Evolutionary conservation across 768 basidiomycete species (phyloP).

Genomic region (Trametopsis cervina): DNA sequence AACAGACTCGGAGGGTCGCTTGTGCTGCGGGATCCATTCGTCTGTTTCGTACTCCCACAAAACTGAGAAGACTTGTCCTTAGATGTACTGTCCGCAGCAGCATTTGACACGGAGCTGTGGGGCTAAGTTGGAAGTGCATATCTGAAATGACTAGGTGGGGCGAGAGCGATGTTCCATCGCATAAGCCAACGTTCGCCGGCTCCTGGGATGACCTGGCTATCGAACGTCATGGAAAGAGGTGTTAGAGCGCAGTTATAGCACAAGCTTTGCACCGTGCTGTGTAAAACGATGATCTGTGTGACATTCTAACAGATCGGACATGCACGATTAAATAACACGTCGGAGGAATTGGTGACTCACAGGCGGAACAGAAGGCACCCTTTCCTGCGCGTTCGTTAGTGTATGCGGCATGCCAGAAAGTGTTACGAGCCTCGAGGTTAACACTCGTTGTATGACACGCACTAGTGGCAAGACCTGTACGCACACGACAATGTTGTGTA

Average conservation of each 20-base stretch:
- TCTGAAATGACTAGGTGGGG: neutral
- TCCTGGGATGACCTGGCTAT: neutral
- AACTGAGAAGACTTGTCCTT: neutral
- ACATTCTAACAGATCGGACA: neutral
- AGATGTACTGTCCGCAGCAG: neutral
- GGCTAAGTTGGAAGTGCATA: neutral
- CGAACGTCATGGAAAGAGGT: slow-evolving; percentile 1
- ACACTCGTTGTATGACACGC: neutral
- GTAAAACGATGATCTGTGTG: neutral
- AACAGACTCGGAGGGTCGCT: no score
- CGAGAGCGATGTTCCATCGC: neutral
- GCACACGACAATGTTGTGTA: neutral
- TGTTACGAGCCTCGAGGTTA: neutral
- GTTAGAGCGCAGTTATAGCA: slow-evolving; percentile 12
- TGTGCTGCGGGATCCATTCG: no score
- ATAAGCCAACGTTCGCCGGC: neutral
- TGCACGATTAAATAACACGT: neutral
- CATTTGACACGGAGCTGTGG: neutral
- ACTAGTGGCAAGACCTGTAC: neutral
- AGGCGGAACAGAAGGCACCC: neutral
- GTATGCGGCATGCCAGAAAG: neutral
- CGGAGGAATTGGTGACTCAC: neutral
- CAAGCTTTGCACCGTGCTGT: neutral
- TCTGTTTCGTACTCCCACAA: neutral
- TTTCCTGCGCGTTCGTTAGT: no score